Evolutionary conservation across 1,284 basidiomycete species (phyloP), one percentile per base, ranked within the genome.

Genomic region (Puccinia novopanici): DNA sequence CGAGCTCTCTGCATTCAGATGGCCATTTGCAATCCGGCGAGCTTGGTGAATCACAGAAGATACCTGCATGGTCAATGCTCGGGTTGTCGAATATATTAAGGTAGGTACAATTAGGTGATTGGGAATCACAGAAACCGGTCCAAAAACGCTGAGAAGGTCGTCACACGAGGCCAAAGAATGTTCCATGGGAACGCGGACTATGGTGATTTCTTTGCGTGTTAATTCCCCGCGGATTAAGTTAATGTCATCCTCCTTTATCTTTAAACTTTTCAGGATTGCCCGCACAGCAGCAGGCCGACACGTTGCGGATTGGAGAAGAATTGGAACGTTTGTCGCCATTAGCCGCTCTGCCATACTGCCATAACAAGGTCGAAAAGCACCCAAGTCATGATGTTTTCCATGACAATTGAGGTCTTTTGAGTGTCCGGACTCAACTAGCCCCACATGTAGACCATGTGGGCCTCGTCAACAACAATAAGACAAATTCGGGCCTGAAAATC

Each of bases 321-420:
- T 30, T 19, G 52, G 48, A 4, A 73, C 71, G 17, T 73, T n/a
- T 24, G 71, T 73, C 9, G 52, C 50, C 1, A 15, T 37, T n/a
- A 73, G 50, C 9, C 24, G n/a, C 10, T 22, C 40, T 3, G 27
- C 52, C n/a, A 73, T 13, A 3, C 37, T 22, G 1, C 71, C 71
- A 73, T 57, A 73, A 13, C 22, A 73, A 9, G 71, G 71, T 17
- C 71, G 24, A 15, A 73, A 73, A 3, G 50, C 40, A 34, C 19
- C 19, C 5, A 15, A 1, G 40, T 73, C 71, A 10, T 54, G 8
- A 0, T 13, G 10, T 24, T 57, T 37, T n/a, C 9, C 9, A 15
- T 73, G 71, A 34, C 24, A 52, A 9, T 27, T 54, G 3, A 37
- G 12, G 0, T 37, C 6, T 24, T 55, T 73, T 27, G 48, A n/a